Percentiles rank a stretch among this genome's conserved stretches.
These are phyloP conservation scores for Fusarium virguliforme DNA, from an alignment of 2,329 filamentous ascomycete species.

Conservation along the genomic window DNA sequence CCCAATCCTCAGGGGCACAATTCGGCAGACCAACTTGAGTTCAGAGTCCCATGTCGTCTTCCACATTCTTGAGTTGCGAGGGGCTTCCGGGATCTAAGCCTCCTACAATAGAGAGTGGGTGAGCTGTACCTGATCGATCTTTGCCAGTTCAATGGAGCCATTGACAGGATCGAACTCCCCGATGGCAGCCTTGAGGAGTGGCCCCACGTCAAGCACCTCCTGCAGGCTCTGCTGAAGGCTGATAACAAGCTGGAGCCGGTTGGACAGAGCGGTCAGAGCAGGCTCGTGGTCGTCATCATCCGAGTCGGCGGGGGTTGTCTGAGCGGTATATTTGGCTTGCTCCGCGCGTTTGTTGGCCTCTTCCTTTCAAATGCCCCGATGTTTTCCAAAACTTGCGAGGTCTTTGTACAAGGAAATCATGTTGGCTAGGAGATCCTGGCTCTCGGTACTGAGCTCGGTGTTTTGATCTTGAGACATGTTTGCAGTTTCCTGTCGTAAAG, in stretches of 20 bases:
- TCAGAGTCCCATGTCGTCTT: background rate
- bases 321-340: background rate
- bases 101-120: background rate
- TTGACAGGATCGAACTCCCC: background rate
- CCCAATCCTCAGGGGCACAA: background rate
- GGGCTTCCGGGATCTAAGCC: background rate
- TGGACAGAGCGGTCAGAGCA: background rate
- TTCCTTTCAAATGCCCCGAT: background rate
- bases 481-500: background rate
- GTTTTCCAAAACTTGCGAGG: background rate
- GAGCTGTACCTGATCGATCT: background rate
- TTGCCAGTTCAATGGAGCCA: background rate
- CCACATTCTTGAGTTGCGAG: background rate
- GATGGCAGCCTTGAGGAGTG: background rate
- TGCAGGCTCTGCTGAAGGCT: background rate
- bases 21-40: background rate
- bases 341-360: background rate
- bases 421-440: background rate
- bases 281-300: background rate
- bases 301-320: background rate
- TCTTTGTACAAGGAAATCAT: background rate
- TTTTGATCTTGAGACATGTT: background rate
- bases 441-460: too few relatives aligned
- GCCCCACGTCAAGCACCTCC: background rate
- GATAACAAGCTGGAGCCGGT: constrained; percentile 3